Evolutionary conservation across 2,329 filamentous ascomycete species (phyloP), one percentile per base, ranked within the genome.

Genomic region (Pyrenophora tritici-repentis): DNA sequence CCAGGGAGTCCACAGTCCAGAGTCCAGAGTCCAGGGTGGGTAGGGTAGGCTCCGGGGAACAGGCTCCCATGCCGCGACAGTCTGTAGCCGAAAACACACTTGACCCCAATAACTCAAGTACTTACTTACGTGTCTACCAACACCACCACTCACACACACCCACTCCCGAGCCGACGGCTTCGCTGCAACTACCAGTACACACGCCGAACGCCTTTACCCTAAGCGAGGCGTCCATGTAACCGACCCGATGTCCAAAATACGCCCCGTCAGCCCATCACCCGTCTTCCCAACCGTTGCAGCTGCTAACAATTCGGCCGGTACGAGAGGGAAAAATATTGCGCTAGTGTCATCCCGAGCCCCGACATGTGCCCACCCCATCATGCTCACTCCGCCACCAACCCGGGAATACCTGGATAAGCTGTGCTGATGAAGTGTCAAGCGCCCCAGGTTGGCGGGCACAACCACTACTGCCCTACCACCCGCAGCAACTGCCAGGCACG

Each of bases 131-230:
- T 24, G 22, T 24, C 6, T 6, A 24, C 5, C 22, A 24, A 3
- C 22, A 24, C 4, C 22, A 24, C 22, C 20, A 24, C 22, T 7
- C 22, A 24, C 22, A 4, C 22, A 24, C 22, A 24, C 8, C 22
- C 38, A 17, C 29, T 45, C 34, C 47, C 61, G 59, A 63, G 50
- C 61, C 57, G 59, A 55, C 56, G 58, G 56, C 53, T 54, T 36
- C 47, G 42, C 47, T 48, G 41, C 17, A 35, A 53, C 56, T 58
- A 47, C 53, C 3, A n/a, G 22, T 22, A 24, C 22, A 24, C 3
- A 7, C 22, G 22, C 47, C 13, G 51, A 37, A 47, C 31, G 42
- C 49, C 5, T 58, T 20, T 50, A 18, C 26, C 29, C n/a, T 10
- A 14, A 29, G 12, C 24, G 40, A 34, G 45, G 36, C 31, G 31